phyloP scores from a whole-genome alignment of 2,329 filamentous ascomycete species.

The Ophiocordyceps camponoti-rufipedis region DNA sequence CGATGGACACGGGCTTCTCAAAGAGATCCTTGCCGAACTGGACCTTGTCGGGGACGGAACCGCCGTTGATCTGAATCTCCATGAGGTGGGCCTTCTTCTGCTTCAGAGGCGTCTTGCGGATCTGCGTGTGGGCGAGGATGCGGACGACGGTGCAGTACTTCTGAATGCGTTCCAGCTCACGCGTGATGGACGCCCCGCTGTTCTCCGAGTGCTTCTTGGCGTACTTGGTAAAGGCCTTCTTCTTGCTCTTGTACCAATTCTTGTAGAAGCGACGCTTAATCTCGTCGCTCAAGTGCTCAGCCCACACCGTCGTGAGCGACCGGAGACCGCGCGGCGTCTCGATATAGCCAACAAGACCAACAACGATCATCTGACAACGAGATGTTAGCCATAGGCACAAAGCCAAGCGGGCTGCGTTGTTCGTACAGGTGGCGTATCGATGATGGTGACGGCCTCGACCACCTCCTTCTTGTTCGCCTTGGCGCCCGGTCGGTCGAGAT shows the following conservation, averaged over 20 bases:
- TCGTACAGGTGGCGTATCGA: slow-evolving; percentile 92
- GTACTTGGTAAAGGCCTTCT: slow-evolving; percentile 99
- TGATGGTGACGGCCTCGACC: slow-evolving; percentile 72
- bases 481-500: slow-evolving; percentile 95
- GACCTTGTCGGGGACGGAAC: slow-evolving; percentile 90
- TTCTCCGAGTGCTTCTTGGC: slow-evolving; percentile 98
- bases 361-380: slow-evolving; percentile 81
- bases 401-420: slow-evolving; percentile 67
- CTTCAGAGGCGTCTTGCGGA: slow-evolving; percentile 98
- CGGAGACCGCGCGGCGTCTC: slow-evolving; percentile 98
- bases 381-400: slow-evolving; percentile 56
- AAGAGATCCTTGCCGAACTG: slow-evolving; percentile 88
- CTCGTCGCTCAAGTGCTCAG: slow-evolving; percentile 97
- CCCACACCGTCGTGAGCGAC: slow-evolving; percentile 98
- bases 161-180: slow-evolving; percentile 99
- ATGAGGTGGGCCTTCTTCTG: slow-evolving; percentile 99
- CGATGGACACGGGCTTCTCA: slow-evolving; percentile 95
- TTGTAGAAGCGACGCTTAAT: slow-evolving; percentile 99
- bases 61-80: slow-evolving; percentile 99
- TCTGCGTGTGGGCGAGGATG: slow-evolving; percentile 97
- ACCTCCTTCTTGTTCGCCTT: slow-evolving; percentile 99
- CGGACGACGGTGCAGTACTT: slow-evolving; percentile 99
- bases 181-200: slow-evolving; percentile 77
- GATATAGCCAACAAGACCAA: slow-evolving; percentile 99
- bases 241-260: slow-evolving; percentile 99